Percentiles rank a stretch among this genome's conserved stretches.
Evolutionary conservation across 2,329 filamentous ascomycete species (phyloP).

Genomic region (Ramularia endophylla): DNA sequence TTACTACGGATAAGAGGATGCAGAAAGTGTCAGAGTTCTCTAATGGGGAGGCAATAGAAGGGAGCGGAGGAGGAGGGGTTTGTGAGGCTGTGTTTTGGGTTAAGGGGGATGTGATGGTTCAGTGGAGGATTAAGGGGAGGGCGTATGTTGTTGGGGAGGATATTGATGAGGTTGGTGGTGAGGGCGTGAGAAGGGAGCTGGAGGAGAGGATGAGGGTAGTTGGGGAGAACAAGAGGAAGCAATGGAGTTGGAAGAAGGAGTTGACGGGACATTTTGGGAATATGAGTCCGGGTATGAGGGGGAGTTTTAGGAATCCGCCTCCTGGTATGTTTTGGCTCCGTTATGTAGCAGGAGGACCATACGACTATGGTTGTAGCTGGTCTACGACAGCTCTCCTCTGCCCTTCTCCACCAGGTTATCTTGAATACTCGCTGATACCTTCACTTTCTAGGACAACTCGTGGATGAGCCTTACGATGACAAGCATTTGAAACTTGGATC

Average conservation of each 20-base stretch:
- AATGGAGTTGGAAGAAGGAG: slow-evolving; percentile 75
- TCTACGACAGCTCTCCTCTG: too few species aligned
- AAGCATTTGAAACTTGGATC: slow-evolving; percentile 48
- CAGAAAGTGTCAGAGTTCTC: slow-evolving; percentile 71
- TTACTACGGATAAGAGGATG: slow-evolving; percentile 88
- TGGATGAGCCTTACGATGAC: slow-evolving; percentile 40
- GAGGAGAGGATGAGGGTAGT: slow-evolving; percentile 57
- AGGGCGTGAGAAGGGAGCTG: slow-evolving; percentile 57
- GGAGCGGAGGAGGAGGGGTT: slow-evolving; percentile 59
- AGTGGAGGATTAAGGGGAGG: slow-evolving; percentile 78
- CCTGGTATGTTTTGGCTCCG: slow-evolving; percentile 38
- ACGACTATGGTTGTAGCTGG: too few species aligned
- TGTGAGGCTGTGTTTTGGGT: slow-evolving; percentile 87
- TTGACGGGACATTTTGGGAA: slow-evolving; percentile 88
- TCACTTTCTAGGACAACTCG: slow-evolving; percentile 28
- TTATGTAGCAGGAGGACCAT: too few species aligned
- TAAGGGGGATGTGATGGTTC: slow-evolving; percentile 55
- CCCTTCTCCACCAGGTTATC: too few species aligned
- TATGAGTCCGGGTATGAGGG: slow-evolving; percentile 71
- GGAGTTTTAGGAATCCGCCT: slow-evolving; percentile 48
- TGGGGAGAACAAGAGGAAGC: slow-evolving; percentile 37
- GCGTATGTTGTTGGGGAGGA: slow-evolving; percentile 71
- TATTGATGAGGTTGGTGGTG: slow-evolving; percentile 48
- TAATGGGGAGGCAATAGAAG: slow-evolving; percentile 38
- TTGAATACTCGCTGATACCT: too few species aligned